phyloP scores from a whole-genome alignment of 2,329 filamentous ascomycete species.

The Alternaria alternata region DNA sequence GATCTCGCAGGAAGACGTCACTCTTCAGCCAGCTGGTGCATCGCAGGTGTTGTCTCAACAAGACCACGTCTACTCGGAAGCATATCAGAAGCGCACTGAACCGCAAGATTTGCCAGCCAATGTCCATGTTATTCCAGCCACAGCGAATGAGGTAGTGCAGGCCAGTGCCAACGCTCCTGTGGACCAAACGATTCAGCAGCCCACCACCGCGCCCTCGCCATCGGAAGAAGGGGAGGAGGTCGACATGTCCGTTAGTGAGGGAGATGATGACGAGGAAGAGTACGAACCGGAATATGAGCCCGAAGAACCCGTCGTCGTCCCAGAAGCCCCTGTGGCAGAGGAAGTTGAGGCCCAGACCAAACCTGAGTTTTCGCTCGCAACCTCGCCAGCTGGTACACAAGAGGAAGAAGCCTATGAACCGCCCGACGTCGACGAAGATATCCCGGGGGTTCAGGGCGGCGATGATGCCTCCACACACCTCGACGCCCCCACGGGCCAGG shows the following conservation, averaged over 20 bases:
- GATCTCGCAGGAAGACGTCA: not conserved
- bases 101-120: not conserved
- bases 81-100: not conserved
- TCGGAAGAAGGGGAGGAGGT: slow-evolving; percentile 48
- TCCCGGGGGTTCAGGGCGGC: slow-evolving; percentile 16
- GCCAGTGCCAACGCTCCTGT: slow-evolving; percentile 9
- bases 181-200: not conserved
- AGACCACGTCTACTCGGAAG: not conserved
- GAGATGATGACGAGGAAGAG: slow-evolving; percentile 36
- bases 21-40: not conserved
- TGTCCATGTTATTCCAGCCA: slow-evolving; percentile 11
- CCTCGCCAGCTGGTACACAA: slow-evolving; percentile 30
- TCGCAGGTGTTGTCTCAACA: not conserved
- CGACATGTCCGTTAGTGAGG: slow-evolving; percentile 45
- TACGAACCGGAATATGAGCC: slow-evolving; percentile 38
- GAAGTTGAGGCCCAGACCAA: slow-evolving; percentile 11
- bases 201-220: slow-evolving; percentile 19
- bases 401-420: slow-evolving; percentile 46
- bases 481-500: slow-evolving; percentile 8
- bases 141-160: slow-evolving; percentile 2
- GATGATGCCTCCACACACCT: not conserved
- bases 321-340: slow-evolving; percentile 12
- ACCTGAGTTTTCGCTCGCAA: slow-evolving; percentile 12
- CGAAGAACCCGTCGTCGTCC: slow-evolving; percentile 26
- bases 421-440: slow-evolving; percentile 37